phyloP scores from a whole-genome alignment of 129 eudicot genomes.

The Pseudognaphalium luteoalbum region DNA sequence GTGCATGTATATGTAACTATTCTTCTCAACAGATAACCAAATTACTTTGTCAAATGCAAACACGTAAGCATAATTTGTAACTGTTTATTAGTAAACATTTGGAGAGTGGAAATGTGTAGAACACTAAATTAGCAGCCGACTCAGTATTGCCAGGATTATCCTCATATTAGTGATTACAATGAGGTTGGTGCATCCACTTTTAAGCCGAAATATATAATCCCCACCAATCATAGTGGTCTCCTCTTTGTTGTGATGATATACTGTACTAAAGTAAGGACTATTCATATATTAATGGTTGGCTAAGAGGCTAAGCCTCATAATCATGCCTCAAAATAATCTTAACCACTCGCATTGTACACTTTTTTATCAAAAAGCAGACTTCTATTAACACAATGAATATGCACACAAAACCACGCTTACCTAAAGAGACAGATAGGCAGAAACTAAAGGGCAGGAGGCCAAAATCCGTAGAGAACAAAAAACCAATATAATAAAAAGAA shows the following conservation, averaged over 20 bases:
- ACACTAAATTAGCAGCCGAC: neutral
- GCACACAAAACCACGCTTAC: neutral
- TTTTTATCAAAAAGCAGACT: no score
- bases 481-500: no score
- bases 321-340: no score
- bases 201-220: neutral
- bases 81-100: neutral
- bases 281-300: neutral
- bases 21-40: neutral
- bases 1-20: neutral
- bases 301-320: neutral
- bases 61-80: neutral
- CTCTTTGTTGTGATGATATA: neutral
- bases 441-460: neutral
- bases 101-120: neutral
- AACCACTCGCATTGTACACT: no score
- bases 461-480: neutral
- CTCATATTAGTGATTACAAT: neutral
- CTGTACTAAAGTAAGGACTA: neutral
- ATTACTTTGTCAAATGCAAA: no score
- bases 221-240: neutral
- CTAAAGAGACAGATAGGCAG: neutral
- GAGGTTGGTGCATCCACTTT: neutral
- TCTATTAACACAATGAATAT: neutral
- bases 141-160: neutral